These are phyloP conservation scores for Suillus fuscotomentosus DNA, from an alignment of 768 basidiomycete species.

Conservation along the genomic window DNA sequence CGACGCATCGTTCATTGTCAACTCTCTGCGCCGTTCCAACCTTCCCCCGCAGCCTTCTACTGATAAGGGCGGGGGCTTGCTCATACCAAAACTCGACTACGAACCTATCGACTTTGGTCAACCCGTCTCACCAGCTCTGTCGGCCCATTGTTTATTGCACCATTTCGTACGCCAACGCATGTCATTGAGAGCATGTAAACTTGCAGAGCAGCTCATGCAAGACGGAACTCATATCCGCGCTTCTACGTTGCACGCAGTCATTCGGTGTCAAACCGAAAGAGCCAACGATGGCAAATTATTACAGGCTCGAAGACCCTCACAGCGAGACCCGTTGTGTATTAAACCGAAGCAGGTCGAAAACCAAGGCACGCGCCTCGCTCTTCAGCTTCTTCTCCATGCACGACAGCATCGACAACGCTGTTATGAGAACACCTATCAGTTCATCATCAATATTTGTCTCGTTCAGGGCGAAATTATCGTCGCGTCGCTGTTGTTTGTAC, in stretches of 20 bases:
- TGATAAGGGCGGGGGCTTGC: conserved; percentile 16
- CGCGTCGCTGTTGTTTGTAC: conserved; percentile 68
- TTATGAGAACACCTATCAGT: conserved; percentile 58
- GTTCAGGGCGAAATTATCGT: conserved; percentile 79
- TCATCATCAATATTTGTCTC: conserved; percentile 61
- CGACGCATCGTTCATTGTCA: conserved; percentile 58
- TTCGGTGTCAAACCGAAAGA: conserved; percentile 20
- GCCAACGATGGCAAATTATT: conserved; percentile 16
- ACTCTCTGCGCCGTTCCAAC: conserved; percentile 49
- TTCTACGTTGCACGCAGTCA: conserved; percentile 48
- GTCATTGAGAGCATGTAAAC: conserved; percentile 44
- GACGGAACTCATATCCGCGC: conserved; percentile 49
- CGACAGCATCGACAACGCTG: conserved; percentile 54
- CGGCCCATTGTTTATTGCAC: conserved; percentile 66
- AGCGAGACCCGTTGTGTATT: conserved; percentile 24
- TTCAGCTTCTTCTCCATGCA: conserved; percentile 52
- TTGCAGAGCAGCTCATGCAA: conserved; percentile 52
- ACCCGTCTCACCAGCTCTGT: conserved; percentile 54
- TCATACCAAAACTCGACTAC: conserved; percentile 32
- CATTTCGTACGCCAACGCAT: conserved; percentile 55
- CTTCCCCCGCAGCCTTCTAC: conserved; percentile 2
- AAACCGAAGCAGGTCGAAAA: conserved; percentile 36
- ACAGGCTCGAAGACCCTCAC: conserved; percentile 14
- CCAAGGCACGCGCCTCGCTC: conserved; percentile 45
- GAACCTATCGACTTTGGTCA: conserved; percentile 46